Evolutionary conservation across 1,284 basidiomycete species (phyloP).

Genomic region (Cryptococcus sp.): DNA sequence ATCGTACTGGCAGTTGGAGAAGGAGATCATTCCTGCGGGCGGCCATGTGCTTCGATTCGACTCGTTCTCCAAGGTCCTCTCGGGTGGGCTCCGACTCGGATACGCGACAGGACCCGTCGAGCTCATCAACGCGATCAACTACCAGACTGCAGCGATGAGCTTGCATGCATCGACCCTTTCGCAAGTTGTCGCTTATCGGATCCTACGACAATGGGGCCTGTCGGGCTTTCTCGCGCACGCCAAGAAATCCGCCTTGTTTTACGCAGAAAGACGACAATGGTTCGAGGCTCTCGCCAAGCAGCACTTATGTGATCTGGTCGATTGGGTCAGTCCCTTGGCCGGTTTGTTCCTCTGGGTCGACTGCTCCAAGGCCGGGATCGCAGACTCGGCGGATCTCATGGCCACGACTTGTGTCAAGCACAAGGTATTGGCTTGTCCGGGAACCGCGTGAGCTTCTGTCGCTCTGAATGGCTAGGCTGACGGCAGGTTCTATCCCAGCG

Average conservation of each 20-base stretch:
- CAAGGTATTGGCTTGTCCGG: conserved; percentile 83
- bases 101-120: conserved; percentile 73
- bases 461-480: background rate
- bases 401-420: conserved; percentile 62
- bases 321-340: conserved; percentile 79
- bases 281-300: conserved; percentile 71
- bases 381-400: conserved; percentile 74
- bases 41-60: conserved; percentile 80
- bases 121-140: conserved; percentile 68
- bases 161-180: conserved; percentile 72
- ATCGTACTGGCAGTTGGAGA: conserved; percentile 74
- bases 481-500: conserved; percentile 60
- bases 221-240: conserved; percentile 72
- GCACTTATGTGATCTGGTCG: conserved; percentile 68
- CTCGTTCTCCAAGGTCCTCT: conserved; percentile 80
- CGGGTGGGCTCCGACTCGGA: conserved; percentile 61
- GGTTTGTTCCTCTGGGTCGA: conserved; percentile 86
- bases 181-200: conserved; percentile 64
- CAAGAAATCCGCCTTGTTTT: conserved; percentile 66
- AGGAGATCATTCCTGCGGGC: conserved; percentile 46
- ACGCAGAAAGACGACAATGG: conserved; percentile 66
- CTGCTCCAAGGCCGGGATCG: conserved; percentile 35
- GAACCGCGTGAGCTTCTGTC: conserved; percentile 45
- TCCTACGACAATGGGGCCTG: conserved; percentile 72
- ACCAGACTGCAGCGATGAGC: conserved; percentile 55